phyloP scores from a whole-genome alignment of 305 asterid species.

The Caryopteris hybrid region DNA sequence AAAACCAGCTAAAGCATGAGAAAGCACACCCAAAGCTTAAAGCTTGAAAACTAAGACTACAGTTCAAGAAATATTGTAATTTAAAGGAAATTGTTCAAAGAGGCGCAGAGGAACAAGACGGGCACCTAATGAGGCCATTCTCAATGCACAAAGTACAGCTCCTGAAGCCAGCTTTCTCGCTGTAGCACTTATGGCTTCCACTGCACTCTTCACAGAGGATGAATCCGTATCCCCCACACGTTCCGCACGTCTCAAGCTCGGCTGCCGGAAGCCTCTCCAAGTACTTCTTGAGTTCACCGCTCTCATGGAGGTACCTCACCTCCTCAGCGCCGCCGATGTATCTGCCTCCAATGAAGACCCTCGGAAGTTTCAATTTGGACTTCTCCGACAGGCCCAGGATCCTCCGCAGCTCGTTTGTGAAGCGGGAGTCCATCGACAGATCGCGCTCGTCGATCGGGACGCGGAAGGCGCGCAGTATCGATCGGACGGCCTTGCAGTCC shows the following conservation, averaged over 20 bases:
- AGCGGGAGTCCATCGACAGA: constrained; percentile 73
- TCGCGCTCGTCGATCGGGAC: constrained; percentile 84
- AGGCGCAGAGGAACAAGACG: constrained; percentile 59
- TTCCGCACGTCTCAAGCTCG: constrained; percentile 53
- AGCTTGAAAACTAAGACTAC: constrained; percentile 16
- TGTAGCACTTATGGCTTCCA: constrained; percentile 75
- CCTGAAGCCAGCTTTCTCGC: constrained; percentile 69
- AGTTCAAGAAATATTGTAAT: neutral
- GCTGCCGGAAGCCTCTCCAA: constrained; percentile 51
- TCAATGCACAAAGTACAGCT: constrained; percentile 76
- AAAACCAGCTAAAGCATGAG: constrained; percentile 25
- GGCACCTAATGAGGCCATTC: constrained; percentile 94
- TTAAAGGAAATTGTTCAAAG: constrained; percentile 24
- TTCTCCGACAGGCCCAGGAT: constrained; percentile 46
- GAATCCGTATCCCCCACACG: constrained; percentile 69
- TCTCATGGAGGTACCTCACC: constrained; percentile 65
- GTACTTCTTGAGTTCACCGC: constrained; percentile 69
- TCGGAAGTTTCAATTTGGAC: constrained; percentile 52
- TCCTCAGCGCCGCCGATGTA: constrained; percentile 91
- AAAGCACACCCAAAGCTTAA: constrained; percentile 1
- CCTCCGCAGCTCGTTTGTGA: constrained; percentile 64
- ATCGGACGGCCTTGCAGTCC: constrained; percentile 63
- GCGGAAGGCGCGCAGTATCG: constrained; percentile 64
- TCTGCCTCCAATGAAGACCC: constrained; percentile 80
- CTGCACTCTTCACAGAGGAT: constrained; percentile 64